Conservation (phyloP, 257 asterid species). For the Rehmannia glutinosa region DNA sequence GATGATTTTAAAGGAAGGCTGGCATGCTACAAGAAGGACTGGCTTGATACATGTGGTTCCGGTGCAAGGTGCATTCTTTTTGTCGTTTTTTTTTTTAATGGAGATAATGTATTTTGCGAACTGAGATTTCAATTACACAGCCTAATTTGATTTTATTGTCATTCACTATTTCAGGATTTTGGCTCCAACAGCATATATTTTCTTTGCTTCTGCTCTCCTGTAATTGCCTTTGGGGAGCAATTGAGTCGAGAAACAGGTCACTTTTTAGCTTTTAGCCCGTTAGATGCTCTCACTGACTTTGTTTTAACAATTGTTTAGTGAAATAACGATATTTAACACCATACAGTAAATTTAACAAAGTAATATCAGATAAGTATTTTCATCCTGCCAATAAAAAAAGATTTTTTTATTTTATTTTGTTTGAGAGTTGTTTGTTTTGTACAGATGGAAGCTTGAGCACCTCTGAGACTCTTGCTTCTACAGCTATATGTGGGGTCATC, state of each 20-base stretch:
- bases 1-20: conserved; percentile 46
- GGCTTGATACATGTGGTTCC: conserved; percentile 48
- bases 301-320: no score
- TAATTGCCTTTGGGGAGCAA: conserved; percentile 90
- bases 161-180: conserved; percentile 55
- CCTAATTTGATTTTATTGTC: conserved; percentile 7
- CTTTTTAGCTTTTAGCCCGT: background rate
- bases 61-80: conserved; percentile 52
- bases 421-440: conserved; percentile 9
- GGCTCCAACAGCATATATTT: conserved; percentile 85
- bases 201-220: conserved; percentile 95
- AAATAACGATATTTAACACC: no score
- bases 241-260: conserved; percentile 87
- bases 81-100: background rate
- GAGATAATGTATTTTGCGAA: background rate
- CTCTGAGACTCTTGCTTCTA: conserved; percentile 79
- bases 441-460: conserved; percentile 82
- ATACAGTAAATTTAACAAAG: background rate
- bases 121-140: background rate
- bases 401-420: background rate
- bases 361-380: no score
- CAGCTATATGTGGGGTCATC: conserved; percentile 81
- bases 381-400: no score
- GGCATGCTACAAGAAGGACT: conserved; percentile 55
- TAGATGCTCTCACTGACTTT: no score